Conservation (phyloP, 1,284 basidiomycete genomes). For the Leccinum huronense region DNA sequence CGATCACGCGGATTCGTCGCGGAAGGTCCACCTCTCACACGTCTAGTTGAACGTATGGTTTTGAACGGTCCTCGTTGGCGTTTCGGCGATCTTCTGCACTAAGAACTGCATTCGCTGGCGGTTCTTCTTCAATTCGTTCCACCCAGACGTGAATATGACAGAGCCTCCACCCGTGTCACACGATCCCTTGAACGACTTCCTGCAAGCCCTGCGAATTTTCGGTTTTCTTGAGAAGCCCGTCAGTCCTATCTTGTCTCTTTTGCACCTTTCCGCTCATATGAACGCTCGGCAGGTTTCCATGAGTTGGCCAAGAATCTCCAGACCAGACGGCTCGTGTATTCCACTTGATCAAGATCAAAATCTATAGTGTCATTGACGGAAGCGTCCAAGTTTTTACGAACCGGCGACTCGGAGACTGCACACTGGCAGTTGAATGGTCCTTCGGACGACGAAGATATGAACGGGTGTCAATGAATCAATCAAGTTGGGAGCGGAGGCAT, state of each 20-base stretch:
- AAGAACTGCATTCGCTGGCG: slow-evolving; percentile 75
- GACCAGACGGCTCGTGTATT: slow-evolving; percentile 83
- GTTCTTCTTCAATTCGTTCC: slow-evolving; percentile 57
- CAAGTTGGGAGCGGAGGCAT: slow-evolving; percentile 91
- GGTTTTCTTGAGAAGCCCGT: slow-evolving; percentile 95
- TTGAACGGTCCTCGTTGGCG: slow-evolving; percentile 72
- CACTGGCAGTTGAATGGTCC: slow-evolving; percentile 42
- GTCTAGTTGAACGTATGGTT: slow-evolving; percentile 84
- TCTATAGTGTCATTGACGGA: slow-evolving; percentile 95
- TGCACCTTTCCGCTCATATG: neutral
- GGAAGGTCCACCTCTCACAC: slow-evolving; percentile 5
- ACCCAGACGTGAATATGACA: slow-evolving; percentile 74
- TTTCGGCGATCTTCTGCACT: slow-evolving; percentile 71
- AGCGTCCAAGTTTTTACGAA: slow-evolving; percentile 82
- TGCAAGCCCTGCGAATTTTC: slow-evolving; percentile 92
- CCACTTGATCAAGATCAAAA: slow-evolving; percentile 90
- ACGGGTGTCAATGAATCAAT: slow-evolving; percentile 91
- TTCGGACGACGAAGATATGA: slow-evolving; percentile 84
- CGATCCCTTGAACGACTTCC: slow-evolving; percentile 93
- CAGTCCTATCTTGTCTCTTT: slow-evolving; percentile 26
- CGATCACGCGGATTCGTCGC: neutral
- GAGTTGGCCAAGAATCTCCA: slow-evolving; percentile 92
- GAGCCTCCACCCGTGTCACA: slow-evolving; percentile 81
- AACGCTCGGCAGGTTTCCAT: slow-evolving; percentile 68
- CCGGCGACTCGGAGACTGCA: slow-evolving; percentile 43